phyloP scores from a whole-genome alignment of 2,329 filamentous ascomycete species.

The Pseudogymnoascus sp. region DNA sequence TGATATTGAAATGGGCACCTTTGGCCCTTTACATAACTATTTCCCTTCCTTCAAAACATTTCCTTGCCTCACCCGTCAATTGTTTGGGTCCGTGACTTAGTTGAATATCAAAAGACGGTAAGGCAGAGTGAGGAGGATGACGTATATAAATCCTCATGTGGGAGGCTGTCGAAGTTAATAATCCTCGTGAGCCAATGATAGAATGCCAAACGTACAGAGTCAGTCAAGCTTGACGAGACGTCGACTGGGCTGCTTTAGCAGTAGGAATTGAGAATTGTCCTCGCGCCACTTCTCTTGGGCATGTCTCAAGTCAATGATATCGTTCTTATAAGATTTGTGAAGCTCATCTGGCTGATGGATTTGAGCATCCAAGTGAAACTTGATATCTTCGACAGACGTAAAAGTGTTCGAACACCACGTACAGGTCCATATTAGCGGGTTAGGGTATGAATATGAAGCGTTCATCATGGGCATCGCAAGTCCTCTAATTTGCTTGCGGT shows the following conservation, averaged over 20 bases:
- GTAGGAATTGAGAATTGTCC: no score
- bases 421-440: no score
- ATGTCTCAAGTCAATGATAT: not conserved
- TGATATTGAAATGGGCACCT: not conserved
- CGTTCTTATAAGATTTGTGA: not conserved
- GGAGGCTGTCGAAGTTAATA: not conserved
- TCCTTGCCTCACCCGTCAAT: not conserved
- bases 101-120: not conserved
- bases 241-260: not conserved
- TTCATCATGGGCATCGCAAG: not conserved
- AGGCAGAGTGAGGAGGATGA: not conserved
- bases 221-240: not conserved
- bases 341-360: not conserved
- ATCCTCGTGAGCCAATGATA: not conserved
- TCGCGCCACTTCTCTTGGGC: no score
- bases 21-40: not conserved
- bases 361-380: not conserved
- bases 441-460: no score
- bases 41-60: not conserved
- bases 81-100: not conserved
- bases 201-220: not conserved
- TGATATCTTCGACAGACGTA: not conserved
- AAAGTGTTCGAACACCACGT: not conserved
- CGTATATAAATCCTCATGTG: not conserved
- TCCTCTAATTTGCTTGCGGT: not conserved